Conservation (phyloP, 1,139 yeast species). For the Candida sp. region DNA sequence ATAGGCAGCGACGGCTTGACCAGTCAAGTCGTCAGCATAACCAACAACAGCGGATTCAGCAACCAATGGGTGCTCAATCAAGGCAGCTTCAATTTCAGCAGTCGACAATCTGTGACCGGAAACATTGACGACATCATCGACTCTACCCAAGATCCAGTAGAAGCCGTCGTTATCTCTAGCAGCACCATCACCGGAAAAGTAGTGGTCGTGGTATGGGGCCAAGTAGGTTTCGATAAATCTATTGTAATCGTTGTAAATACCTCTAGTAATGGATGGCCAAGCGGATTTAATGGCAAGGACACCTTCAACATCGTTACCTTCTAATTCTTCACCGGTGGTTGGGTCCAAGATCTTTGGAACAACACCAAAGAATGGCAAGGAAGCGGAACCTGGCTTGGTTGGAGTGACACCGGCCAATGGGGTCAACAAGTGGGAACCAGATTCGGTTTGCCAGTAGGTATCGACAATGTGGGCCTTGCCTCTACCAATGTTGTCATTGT, state of each 20-base stretch:
- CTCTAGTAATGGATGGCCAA: slow-evolving; percentile 84
- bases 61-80: slow-evolving; percentile 70
- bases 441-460: slow-evolving; percentile 88
- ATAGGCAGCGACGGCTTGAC: slow-evolving; percentile 84
- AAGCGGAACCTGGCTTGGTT: slow-evolving; percentile 81
- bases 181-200: slow-evolving; percentile 85
- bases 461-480: slow-evolving; percentile 76
- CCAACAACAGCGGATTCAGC: slow-evolving; percentile 86
- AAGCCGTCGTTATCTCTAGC: slow-evolving; percentile 80
- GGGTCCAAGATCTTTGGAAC: slow-evolving; percentile 75
- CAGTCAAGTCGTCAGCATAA: slow-evolving; percentile 79
- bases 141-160: slow-evolving; percentile 83
- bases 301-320: slow-evolving; percentile 71
- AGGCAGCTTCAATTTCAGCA: slow-evolving; percentile 83
- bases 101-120: slow-evolving; percentile 83
- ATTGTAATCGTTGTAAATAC: slow-evolving; percentile 72
- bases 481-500: slow-evolving; percentile 77
- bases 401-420: slow-evolving; percentile 78
- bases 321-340: slow-evolving; percentile 67
- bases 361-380: slow-evolving; percentile 79
- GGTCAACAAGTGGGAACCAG: slow-evolving; percentile 74
- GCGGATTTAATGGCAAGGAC: slow-evolving; percentile 71
- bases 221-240: slow-evolving; percentile 74
- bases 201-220: slow-evolving; percentile 69
- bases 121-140: slow-evolving; percentile 83